Base-by-base conservation (phyloP, 352 stramenopile genomes). In the Phytophthora boehmeriae region DNA sequence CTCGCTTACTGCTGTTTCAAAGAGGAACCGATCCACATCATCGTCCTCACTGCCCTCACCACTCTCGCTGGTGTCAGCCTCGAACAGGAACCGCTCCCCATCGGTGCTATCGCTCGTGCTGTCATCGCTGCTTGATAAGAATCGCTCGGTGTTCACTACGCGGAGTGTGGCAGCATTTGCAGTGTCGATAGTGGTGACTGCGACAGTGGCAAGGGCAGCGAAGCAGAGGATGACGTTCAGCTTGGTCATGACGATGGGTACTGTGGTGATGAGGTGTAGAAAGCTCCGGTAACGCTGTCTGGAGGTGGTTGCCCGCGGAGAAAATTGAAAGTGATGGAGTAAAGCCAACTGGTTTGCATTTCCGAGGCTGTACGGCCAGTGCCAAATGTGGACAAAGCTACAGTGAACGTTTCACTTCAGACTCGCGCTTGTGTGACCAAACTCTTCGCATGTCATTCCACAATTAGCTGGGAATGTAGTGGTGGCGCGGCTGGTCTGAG, bases 141-240 rank as follows among this genome's bases (percentile, higher is more conserved):
- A 64, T 0, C 35, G 42, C 10, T 59, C 51, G 14, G 20, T 49
- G 1, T 52, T 22, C 19, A 53, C 4, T n/a, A n/a, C 14, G 46
- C 62, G 62, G 25, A 70, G 47, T 28, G 36, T 53, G 54, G 42
- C 47, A 19, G 54, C 61, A 30, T 65, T 59, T 6, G n/a, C 54
- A 20, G 30, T 20, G 19, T 70, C 20, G 27, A 61, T 32, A n/a
- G 34, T 45, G 44, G 54, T n/a, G 35, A 71, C 16, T 2, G 56
- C 49, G n/a, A 17, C 60, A n/a, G n/a, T n/a, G 19, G 22, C 49
- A 42, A 25, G 22, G n/a, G 20, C 39, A 22, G 52, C 45, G 56
- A 71, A 63, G 44, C 51, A 63, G 30, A 66, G 44, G 45, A 71
- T 66, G 51, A 51, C 16, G 44, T 52, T 71, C 55, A 71, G 59